Evolutionary conservation across 176 grass and related monocot species (phyloP), one percentile per base, ranked within the genome.

Genomic region (Musa acuminata): DNA sequence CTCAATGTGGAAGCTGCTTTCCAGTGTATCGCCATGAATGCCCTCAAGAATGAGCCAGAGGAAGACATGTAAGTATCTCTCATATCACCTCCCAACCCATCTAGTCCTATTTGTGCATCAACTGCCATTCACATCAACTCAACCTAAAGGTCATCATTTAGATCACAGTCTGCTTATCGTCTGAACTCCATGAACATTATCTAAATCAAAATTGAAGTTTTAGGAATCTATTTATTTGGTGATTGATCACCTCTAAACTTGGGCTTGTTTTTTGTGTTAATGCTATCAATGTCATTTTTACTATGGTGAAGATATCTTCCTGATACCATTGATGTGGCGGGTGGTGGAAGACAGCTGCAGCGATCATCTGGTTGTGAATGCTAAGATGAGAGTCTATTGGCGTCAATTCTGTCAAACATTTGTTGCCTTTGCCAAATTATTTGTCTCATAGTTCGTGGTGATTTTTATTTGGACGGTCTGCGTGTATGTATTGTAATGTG

Each of bases 1-100:
- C 90, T 90, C 82, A 97, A 93, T 59, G 94, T 97, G 2, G 94
- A 97, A 60, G 94, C 87, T 17, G 90, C 94, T 74, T 97, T 97
- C 22, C 81, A 97, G 81, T 90, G 85, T 79, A 97, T 97, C 77
- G 90, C 94, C 11, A 91, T 81, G 87, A 97, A 97, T 80, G 94
- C 94, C 66, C 60, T 97, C 23, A 97, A 97, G 82, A 97, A 93
- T 83, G 94, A 97, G 69, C 94, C 87, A 58, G 90, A 97, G 82
- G 94, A 97, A 76, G 94, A 97, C 49, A 69, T 69, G 67, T 69
- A 49, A 69, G 67, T 35, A 13, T 35, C 64, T 29, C 24, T 35
- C 24, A 16, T 67, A 16, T 43, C 26, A 67, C 35, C 25, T 67
- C 8, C 3, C 11, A 67, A 1, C 14, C 13, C 25, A 4, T 67